These are phyloP conservation scores for Amylostereum chailletii DNA, from an alignment of 1,284 basidiomycete species.

Conservation along the genomic window DNA sequence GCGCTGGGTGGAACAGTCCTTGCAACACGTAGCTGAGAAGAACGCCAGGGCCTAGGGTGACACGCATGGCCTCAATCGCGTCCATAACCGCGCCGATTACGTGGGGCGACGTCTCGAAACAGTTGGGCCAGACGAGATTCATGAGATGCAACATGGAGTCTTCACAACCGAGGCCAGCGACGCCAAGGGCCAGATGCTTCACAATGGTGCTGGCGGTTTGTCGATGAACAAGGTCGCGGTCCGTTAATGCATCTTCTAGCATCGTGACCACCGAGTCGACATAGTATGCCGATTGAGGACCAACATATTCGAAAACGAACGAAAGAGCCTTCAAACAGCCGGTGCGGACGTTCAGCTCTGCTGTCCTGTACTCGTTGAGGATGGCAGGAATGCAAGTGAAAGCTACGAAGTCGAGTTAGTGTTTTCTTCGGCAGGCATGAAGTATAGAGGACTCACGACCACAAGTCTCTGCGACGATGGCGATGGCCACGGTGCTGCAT, in stretches of 20 bases:
- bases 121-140: slow-evolving; percentile 99
- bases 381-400: slow-evolving; percentile 99
- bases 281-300: slow-evolving; percentile 99
- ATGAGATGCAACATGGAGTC: slow-evolving; percentile 96
- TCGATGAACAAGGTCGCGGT: slow-evolving; percentile 96
- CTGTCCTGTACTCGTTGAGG: slow-evolving; percentile 96
- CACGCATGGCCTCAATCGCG: slow-evolving; percentile 93
- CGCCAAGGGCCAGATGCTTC: slow-evolving; percentile 95
- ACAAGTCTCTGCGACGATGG: slow-evolving; percentile 95
- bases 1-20: slow-evolving; percentile 90
- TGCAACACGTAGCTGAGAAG: slow-evolving; percentile 88
- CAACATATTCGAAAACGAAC: slow-evolving; percentile 99
- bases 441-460: slow-evolving; percentile 56
- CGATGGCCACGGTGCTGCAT: slow-evolving; percentile 97
- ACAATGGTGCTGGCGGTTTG: slow-evolving; percentile 99
- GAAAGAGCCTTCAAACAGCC: slow-evolving; percentile 98
- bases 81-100: slow-evolving; percentile 98
- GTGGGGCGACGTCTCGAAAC: slow-evolving; percentile 97
- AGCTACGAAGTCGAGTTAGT: slow-evolving; percentile 35
- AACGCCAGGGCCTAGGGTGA: slow-evolving; percentile 91
- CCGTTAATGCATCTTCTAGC: slow-evolving; percentile 96
- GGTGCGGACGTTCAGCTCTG: slow-evolving; percentile 97
- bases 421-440: slow-evolving; percentile 4
- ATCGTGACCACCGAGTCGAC: slow-evolving; percentile 95
- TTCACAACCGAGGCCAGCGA: slow-evolving; percentile 95